Conservation (phyloP, 768 basidiomycete species). For the Trametes cingulata region DNA sequence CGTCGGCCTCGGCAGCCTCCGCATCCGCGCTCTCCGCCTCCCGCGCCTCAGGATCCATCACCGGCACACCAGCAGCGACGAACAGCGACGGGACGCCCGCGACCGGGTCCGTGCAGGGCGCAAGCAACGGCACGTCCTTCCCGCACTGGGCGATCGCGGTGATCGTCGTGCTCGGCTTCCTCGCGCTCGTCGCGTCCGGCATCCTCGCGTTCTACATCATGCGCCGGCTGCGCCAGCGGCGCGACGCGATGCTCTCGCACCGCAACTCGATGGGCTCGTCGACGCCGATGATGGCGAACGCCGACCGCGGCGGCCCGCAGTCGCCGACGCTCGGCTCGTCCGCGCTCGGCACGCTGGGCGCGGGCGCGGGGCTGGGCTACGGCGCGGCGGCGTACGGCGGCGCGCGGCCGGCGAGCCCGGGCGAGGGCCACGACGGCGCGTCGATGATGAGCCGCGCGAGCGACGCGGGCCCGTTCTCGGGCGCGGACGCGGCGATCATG, state of each 20-base stretch:
- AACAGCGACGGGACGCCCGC: slow-evolving; percentile 13
- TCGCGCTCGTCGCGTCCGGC: slow-evolving; percentile 73
- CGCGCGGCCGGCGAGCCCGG: slow-evolving; percentile 37
- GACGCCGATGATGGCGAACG: slow-evolving; percentile 81
- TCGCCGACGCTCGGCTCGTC: slow-evolving; percentile 49
- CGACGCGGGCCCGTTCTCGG: slow-evolving; percentile 72
- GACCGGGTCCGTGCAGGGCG: slow-evolving; percentile 45
- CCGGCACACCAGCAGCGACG: slow-evolving; percentile 19
- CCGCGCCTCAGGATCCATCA: slow-evolving; percentile 24
- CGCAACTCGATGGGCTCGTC: slow-evolving; percentile 78
- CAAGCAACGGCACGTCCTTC: slow-evolving; percentile 45
- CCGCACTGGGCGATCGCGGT: slow-evolving; percentile 93
- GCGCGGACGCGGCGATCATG: slow-evolving; percentile 89
- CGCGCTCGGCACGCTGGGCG: slow-evolving; percentile 23
- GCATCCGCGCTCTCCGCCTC: slow-evolving; percentile 31
- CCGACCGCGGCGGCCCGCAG: slow-evolving; percentile 42
- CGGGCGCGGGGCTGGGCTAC: slow-evolving; percentile 32
- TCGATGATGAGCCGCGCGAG: slow-evolving; percentile 68
- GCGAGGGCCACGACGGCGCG: slow-evolving; percentile 57
- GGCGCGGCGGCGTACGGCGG: slow-evolving; percentile 28
- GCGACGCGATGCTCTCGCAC: slow-evolving; percentile 46
- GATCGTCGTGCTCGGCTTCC: slow-evolving; percentile 81
- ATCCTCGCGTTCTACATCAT: slow-evolving; percentile 72
- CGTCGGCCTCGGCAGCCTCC: slow-evolving; percentile 35
- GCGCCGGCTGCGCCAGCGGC: slow-evolving; percentile 61